A percentile compares a stretch with the other conserved stretches of the same genome.
These are phyloP conservation scores for Aspergillus pseudonomiae DNA, from an alignment of 2,329 filamentous ascomycete species.

Conservation along the genomic window DNA sequence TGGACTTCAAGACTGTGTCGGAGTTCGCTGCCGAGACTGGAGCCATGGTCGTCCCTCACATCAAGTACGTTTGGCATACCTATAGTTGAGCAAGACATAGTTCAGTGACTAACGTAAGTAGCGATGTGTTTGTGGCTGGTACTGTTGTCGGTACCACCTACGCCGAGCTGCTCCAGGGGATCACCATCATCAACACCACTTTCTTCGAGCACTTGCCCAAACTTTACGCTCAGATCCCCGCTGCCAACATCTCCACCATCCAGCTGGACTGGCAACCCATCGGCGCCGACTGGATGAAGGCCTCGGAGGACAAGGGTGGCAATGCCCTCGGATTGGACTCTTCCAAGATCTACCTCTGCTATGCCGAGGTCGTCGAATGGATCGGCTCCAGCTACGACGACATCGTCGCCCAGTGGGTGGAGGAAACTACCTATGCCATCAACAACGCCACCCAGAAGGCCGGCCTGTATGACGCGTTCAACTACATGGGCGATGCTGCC, in stretches of 20 bases:
- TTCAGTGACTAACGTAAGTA: background rate
- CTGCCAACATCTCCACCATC: slow-evolving; percentile 44
- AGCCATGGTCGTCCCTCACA: slow-evolving; percentile 34
- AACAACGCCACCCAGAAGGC: slow-evolving; percentile 31
- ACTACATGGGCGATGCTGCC: slow-evolving; percentile 40
- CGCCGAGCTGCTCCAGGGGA: slow-evolving; percentile 39
- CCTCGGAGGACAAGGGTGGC: slow-evolving; percentile 27
- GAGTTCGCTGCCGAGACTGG: slow-evolving; percentile 38
- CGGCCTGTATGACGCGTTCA: slow-evolving; percentile 34
- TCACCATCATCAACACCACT: slow-evolving; percentile 43
- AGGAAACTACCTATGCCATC: slow-evolving; percentile 33
- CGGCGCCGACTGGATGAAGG: slow-evolving; percentile 39
- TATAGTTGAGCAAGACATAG: too few relatives aligned
- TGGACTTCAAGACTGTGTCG: slow-evolving; percentile 40
- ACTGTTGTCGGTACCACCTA: slow-evolving; percentile 34
- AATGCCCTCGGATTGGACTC: slow-evolving; percentile 32
- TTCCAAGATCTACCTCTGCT: slow-evolving; percentile 44
- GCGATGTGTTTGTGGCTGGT: slow-evolving; percentile 42
- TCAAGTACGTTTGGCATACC: slow-evolving; percentile 29
- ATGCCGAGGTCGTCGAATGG: slow-evolving; percentile 42
- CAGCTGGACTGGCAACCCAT: slow-evolving; percentile 45
- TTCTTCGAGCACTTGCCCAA: slow-evolving; percentile 45
- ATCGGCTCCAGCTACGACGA: slow-evolving; percentile 31
- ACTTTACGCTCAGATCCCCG: slow-evolving; percentile 37
- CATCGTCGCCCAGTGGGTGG: slow-evolving; percentile 36